Base-by-base conservation (phyloP, 805 yeast species). In the Sungouiozyma ichnusensis region DNA sequence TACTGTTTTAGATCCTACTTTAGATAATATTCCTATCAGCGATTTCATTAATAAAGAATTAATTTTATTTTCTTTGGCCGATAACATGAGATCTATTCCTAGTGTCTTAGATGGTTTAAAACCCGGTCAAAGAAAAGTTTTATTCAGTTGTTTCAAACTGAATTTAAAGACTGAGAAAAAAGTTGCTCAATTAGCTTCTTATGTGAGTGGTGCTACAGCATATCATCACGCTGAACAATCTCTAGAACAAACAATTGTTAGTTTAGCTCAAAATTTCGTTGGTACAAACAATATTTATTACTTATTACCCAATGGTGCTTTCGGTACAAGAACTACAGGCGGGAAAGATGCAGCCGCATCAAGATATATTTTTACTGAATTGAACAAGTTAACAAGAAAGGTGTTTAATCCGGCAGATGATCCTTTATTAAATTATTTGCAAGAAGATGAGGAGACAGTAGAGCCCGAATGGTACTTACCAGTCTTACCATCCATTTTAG, bases 281-380 rank as follows among this genome's bases (percentile, higher is more conserved):
- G 98, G 98, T 9, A 72, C 95, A 6, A 92, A 92, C 57, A 92
- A 92, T 56, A 65, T 92, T 52, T 83, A 92, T 60, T 56, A 86
- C 40, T 67, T 92, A 53, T 73, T 77, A 58, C 98, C 98, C 37
- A 84, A 82, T 60, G 98, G 98, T 71, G 81, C 86, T 29, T 92
- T 92, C 60, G 98, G 98, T 73, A 80, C 96, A 1, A 78, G 98
- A 65, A 88, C 92, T 19, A 73, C 85, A 19, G 98, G 98, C 63
- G 98, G 98, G 68, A 92, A 92, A 62, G 98, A 92, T 69, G 92
- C 88, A 14, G 84, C 97, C n/a, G 97, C 97, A 20, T 81, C 96
- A 37, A 88, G 98, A 74, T 92, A 92, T 69, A 88, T 92, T 60
- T 85, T 75, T 62, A 92, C 98, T 0, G 87, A 85, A 55, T 66